These are phyloP conservation scores for Spergularia azorica DNA, from an alignment of 179 eudicot genomes.

Conservation along the genomic window DNA sequence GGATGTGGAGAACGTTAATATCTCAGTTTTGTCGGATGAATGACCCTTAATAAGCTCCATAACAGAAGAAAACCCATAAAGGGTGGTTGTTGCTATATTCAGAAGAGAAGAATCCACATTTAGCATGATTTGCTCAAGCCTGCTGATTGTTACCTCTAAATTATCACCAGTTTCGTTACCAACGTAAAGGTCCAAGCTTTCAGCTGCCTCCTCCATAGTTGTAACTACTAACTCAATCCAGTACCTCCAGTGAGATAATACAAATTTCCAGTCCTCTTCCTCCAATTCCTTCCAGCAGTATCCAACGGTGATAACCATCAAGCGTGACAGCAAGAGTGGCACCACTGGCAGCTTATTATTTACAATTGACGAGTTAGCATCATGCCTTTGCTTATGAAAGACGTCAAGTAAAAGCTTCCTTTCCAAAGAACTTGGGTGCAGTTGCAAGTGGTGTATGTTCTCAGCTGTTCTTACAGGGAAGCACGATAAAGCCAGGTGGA, in stretches of 20 bases:
- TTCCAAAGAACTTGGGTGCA: conserved; percentile 52
- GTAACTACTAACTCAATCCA: conserved; percentile 87
- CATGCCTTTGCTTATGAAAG: conserved; percentile 74
- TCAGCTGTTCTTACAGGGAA: conserved; percentile 54
- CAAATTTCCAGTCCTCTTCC: conserved; percentile 90
- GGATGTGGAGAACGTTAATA: conserved; percentile 35
- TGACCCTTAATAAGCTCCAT: conserved; percentile 40
- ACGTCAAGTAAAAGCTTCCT: conserved; percentile 55
- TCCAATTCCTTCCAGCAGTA: conserved; percentile 86
- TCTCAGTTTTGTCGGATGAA: conserved; percentile 38
- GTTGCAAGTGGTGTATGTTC: conserved; percentile 38
- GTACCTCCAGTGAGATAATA: conserved; percentile 55
- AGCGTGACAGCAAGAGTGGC: conserved; percentile 60
- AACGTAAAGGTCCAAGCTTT: conserved; percentile 59
- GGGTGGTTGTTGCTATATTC: conserved; percentile 65
- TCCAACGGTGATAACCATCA: conserved; percentile 61
- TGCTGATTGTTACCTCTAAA: conserved; percentile 36
- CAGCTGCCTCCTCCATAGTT: conserved; percentile 85
- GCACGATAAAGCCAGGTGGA: conserved; percentile 79
- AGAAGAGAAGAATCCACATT: conserved; percentile 42
- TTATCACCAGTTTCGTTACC: conserved; percentile 33
- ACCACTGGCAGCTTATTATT: conserved; percentile 55
- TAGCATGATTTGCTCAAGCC: conserved; percentile 38
- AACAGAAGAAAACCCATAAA: conserved; percentile 62
- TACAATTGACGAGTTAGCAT: conserved; percentile 38